phyloP scores from a whole-genome alignment of 2,329 filamentous ascomycete species.

The Claviceps pusilla region DNA sequence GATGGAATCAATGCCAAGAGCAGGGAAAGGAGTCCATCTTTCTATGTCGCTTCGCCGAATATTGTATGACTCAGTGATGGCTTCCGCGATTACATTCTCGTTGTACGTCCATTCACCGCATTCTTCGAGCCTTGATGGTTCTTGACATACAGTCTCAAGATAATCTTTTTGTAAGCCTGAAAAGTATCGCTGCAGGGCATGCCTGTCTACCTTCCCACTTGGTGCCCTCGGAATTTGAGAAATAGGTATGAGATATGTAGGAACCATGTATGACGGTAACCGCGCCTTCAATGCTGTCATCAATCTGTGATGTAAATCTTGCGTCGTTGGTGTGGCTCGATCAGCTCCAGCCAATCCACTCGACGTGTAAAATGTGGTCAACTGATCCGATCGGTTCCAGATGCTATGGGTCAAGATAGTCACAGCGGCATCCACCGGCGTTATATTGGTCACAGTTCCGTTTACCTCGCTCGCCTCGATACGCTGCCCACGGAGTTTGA shows the following conservation, averaged over 20 bases:
- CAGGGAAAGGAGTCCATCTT: slow-evolving; percentile 57
- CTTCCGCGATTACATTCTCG: slow-evolving; percentile 41
- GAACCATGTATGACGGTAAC: slow-evolving; percentile 67
- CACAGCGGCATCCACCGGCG: slow-evolving; percentile 42
- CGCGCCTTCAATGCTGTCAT: slow-evolving; percentile 37
- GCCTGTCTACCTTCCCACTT: slow-evolving; percentile 60
- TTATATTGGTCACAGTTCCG: slow-evolving; percentile 38
- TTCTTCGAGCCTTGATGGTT: slow-evolving; percentile 15
- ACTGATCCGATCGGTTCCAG: slow-evolving; percentile 28
- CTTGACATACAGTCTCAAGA: slow-evolving; percentile 23
- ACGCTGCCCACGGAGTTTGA: slow-evolving; percentile 68
- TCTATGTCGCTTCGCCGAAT: slow-evolving; percentile 32
- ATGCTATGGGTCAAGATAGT: slow-evolving; percentile 41
- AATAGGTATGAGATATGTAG: slow-evolving; percentile 57
- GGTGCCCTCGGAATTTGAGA: slow-evolving; percentile 53
- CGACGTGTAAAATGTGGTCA: slow-evolving; percentile 58
- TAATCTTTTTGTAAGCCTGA: slow-evolving; percentile 26
- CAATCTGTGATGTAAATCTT: slow-evolving; percentile 26
- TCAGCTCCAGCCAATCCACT: slow-evolving; percentile 14
- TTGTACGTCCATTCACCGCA: slow-evolving; percentile 32
- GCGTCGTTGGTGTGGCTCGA: slow-evolving; percentile 22
- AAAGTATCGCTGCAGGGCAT: slow-evolving; percentile 34
- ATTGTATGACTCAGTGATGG: slow-evolving; percentile 36
- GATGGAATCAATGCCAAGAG: slow-evolving; percentile 71
- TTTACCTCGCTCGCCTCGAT: slow-evolving; percentile 70